Evolutionary conservation across 1,139 yeast genomes (phyloP), one percentile per base, ranked within the genome.

Genomic region (Saccharomycopsis phalli): DNA sequence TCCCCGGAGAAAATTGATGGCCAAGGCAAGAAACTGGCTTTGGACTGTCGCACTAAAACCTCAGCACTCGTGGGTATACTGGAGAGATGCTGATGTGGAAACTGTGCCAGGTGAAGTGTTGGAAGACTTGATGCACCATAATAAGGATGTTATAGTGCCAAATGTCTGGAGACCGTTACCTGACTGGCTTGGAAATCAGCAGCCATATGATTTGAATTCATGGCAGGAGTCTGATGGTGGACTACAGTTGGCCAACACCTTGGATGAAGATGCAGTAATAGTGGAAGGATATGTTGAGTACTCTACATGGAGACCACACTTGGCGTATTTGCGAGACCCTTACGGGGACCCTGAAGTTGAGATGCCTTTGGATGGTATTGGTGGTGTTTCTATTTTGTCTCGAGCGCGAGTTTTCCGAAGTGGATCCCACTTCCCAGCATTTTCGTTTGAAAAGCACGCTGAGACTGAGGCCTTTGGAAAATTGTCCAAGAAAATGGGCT

Each of bases 11-110:
- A 78, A 78, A 55, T 60, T 77, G 44, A 78, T 78, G 86, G 86
- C 81, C 6, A 68, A 79, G 41, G 84, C 86, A 4, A 66, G 86
- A 53, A 78, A 78, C 55, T 78, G 86, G 86, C 61, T 78, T 34
- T 63, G 75, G 37, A 63, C 79, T 1, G 77, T 71, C 1, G 77
- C 82, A 2, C 54, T 78, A 23, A 69, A 74, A 52, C 84, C 86
- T 1, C 74, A 78, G 50, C 86, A 78, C 50, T 67, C 81, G 1
- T 78, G 83, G 83, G 82, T 78, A n/a, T 77, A 78, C 54, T 78
- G 86, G 86, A 70, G 86, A 55, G 86, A 78, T 58, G 81, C 76
- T 3, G 84, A 77, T 53, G 80, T 77, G 2, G 80, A 77, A 54
- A 68, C 76, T 1, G 72, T 73, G 14, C 84, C 84, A 1, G 62